phyloP scores from a whole-genome alignment of 2,329 filamentous ascomycete species.

The Fusarium stilboides region DNA sequence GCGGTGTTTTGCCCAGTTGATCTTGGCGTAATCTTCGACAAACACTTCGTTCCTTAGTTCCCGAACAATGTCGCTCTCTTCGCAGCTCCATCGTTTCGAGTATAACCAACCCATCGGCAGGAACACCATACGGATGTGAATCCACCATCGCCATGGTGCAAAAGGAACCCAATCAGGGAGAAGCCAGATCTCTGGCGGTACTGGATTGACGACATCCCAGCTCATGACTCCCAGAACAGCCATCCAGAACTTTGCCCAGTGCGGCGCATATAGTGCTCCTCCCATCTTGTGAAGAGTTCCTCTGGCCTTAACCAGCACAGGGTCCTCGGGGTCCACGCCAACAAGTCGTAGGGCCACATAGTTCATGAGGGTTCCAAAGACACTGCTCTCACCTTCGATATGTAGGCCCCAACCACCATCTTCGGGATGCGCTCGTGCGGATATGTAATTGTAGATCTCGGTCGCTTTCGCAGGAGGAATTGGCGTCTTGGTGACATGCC shows the following conservation, averaged over 20 bases:
- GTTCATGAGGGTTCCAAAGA: conserved; percentile 91
- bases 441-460: conserved; percentile 94
- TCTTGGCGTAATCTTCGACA: conserved; percentile 80
- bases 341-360: conserved; percentile 86
- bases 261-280: conserved; percentile 85
- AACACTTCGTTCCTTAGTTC: conserved; percentile 87
- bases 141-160: conserved; percentile 96
- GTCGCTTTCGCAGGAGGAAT: conserved; percentile 84
- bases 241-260: conserved; percentile 99
- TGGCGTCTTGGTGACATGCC: conserved; percentile 90
- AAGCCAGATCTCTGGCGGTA: conserved; percentile 94
- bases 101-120: conserved; percentile 92
- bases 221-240: conserved; percentile 84
- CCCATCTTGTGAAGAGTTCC: conserved; percentile 87
- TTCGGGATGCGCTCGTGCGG: conserved; percentile 84
- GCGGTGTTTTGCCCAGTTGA: conserved; percentile 83
- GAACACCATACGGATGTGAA: conserved; percentile 98
- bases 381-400: conserved; percentile 92
- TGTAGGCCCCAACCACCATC: conserved; percentile 99
- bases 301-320: conserved; percentile 87
- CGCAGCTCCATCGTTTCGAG: conserved; percentile 85
- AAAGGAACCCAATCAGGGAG: conserved; percentile 92
- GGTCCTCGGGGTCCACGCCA: conserved; percentile 86
- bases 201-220: conserved; percentile 95
- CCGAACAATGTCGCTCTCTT: conserved; percentile 80